These are phyloP conservation scores for Fusarium albosuccineum DNA, from an alignment of 2,329 filamentous ascomycete genomes.

Conservation along the genomic window DNA sequence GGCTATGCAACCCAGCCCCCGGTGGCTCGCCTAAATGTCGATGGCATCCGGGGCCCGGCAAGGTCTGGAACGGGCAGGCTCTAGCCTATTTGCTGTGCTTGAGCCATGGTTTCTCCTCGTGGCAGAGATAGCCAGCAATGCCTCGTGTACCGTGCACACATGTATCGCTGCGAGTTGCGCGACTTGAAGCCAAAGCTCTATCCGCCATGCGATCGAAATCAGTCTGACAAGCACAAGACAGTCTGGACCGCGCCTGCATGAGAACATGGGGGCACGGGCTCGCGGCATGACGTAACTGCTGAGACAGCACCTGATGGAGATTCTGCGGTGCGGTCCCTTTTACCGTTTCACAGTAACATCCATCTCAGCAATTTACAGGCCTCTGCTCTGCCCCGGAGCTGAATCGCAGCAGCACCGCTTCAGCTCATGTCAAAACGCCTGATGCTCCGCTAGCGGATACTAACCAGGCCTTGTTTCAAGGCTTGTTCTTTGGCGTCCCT, in stretches of 20 bases:
- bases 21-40: constrained; percentile 3
- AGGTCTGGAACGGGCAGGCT: constrained; percentile 30
- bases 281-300: constrained; percentile 42
- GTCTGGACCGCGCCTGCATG: constrained; percentile 26
- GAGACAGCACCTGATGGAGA: constrained; percentile 13
- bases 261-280: constrained; percentile 13
- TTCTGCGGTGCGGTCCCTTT: constrained; percentile 4
- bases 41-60: not conserved
- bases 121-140: not conserved
- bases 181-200: not conserved
- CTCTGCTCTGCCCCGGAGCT: constrained; percentile 25
- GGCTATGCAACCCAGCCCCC: constrained; percentile 6
- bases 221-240: not conserved
- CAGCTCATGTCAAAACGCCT: constrained; percentile 27
- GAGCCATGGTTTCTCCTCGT: not conserved
- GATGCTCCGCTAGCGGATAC: constrained; percentile 26
- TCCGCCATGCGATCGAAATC: not conserved
- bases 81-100: not conserved
- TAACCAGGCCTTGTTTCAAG: constrained; percentile 31
- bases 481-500: constrained; percentile 8
- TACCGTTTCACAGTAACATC: constrained; percentile 27
- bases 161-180: not conserved
- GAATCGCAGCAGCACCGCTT: constrained; percentile 11
- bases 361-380: constrained; percentile 6
- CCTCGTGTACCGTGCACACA: not conserved